Evolutionary conservation across 1,284 basidiomycete species (phyloP), one percentile per base, ranked within the genome.

Genomic region (Hemileia vastatrix): DNA sequence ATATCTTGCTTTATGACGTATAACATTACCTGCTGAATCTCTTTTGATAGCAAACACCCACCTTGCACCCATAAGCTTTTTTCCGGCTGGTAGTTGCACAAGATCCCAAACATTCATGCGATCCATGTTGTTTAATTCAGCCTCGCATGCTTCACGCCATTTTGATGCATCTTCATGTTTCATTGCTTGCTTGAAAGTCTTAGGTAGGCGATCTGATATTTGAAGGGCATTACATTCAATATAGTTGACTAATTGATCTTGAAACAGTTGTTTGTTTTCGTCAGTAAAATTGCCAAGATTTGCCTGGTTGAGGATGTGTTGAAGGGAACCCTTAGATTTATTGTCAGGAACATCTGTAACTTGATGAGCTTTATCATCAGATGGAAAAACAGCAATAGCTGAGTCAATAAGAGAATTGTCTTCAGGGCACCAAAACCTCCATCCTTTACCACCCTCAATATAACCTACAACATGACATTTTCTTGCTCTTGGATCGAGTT

Each of bases 1-100:
- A 9, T 51, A 23, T 24, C 57, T 9, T 3, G 49, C 57, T 23
- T 59, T 59, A 18, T 21, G 44, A 33, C 44, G 21, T 23, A 21
- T 49, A 3, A 59, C 9, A 24, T 52, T 24, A 2, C 57, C 57
- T 24, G 32, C 36, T 24, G 40, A 18, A 27, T 59, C 48, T 19
- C 40, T 23, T 23, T 59, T 59, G 2, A 24, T 51, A 23, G 45
- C 48, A 36, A 59, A 59, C 9, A 59, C 49, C 57, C 57, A 59
- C 23, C 40, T 59, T 15, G 24, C 31, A 1, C 11, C 13, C 2
- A 59, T 8, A 2, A n/a, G 4, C 3, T 23, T 19, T 13, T 49
- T 19, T 24, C 23, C 24, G 8, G 18, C 23, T 23, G 18, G 21
- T 21, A 24, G 24, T 21, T 21, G 19, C 4, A 24, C 21, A 8